Percentiles rank a stretch among this genome's conserved stretches.
Conservation (phyloP, 2,329 filamentous ascomycete species). For the Botrytis sinoallii region DNA sequence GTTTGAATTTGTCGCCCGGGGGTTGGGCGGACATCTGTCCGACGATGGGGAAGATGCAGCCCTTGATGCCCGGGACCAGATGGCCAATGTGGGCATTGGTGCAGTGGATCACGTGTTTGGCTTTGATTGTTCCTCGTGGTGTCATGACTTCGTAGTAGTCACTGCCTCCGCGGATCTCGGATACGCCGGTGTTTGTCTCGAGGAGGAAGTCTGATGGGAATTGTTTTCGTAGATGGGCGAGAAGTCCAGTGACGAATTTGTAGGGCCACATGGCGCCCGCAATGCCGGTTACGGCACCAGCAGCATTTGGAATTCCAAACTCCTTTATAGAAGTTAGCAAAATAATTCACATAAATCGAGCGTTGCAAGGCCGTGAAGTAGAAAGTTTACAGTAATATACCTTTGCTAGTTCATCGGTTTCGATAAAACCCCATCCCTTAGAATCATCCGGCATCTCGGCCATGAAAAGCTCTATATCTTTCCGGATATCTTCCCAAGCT, state of each 20-base stretch:
- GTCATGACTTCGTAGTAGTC: constrained; percentile 49
- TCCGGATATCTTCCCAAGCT: background rate
- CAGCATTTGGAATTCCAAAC: constrained; percentile 4
- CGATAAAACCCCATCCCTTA: background rate
- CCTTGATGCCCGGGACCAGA: constrained; percentile 49
- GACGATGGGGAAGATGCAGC: constrained; percentile 58
- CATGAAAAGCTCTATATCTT: constrained; percentile 4
- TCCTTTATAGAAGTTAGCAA: background rate
- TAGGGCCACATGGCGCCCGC: constrained; percentile 51
- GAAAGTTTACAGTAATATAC: background rate
- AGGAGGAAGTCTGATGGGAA: constrained; percentile 50
- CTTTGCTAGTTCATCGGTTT: background rate
- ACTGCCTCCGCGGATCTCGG: constrained; percentile 22
- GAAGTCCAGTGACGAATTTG: constrained; percentile 54
- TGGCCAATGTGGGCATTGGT: constrained; percentile 67
- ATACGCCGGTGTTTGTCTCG: constrained; percentile 45
- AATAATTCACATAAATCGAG: background rate
- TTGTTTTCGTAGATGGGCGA: constrained; percentile 45
- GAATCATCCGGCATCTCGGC: constrained; percentile 8
- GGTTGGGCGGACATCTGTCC: constrained; percentile 32
- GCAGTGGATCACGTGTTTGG: constrained; percentile 59
- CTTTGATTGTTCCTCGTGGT: constrained; percentile 50
- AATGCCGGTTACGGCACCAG: background rate
- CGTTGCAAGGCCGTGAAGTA: background rate
- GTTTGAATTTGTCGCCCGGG: constrained; percentile 6